Conservation (phyloP, 2,329 filamentous ascomycete genomes). For the Parastagonospora nodorum region DNA sequence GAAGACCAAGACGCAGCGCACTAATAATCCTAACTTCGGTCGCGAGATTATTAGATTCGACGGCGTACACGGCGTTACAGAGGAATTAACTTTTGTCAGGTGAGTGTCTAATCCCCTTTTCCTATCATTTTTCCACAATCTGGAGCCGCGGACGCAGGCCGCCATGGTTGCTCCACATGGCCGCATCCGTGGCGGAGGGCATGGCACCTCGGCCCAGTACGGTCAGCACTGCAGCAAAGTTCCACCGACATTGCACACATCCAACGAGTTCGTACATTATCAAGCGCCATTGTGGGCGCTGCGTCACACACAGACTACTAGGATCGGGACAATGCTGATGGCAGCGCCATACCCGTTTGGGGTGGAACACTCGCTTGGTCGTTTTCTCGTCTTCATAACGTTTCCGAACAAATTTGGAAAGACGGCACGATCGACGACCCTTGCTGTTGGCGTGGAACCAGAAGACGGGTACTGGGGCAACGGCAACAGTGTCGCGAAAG, state of each 20-base stretch:
- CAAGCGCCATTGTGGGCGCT: background rate
- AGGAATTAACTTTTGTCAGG: slow-evolving; percentile 56
- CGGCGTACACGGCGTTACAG: slow-evolving; percentile 49
- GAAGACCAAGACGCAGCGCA: slow-evolving; percentile 51
- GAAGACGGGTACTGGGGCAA: too few species aligned
- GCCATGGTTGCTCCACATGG: background rate
- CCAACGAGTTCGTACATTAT: background rate
- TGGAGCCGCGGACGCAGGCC: slow-evolving; percentile 1
- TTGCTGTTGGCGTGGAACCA: too few species aligned
- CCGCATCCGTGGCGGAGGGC: background rate
- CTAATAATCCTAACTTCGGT: slow-evolving; percentile 52
- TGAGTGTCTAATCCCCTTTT: slow-evolving; percentile 35
- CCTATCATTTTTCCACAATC: background rate
- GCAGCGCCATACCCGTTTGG: background rate
- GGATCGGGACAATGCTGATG: background rate
- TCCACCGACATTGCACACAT: background rate
- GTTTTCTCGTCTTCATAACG: background rate
- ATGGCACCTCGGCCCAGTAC: background rate
- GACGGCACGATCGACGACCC: background rate
- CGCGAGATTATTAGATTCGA: slow-evolving; percentile 53
- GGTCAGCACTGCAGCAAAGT: background rate
- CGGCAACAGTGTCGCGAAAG: too few species aligned
- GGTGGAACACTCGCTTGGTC: background rate
- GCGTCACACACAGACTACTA: background rate
- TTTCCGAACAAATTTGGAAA: background rate